These are phyloP conservation scores for Phaeoacremonium minimum DNA, from an alignment of 2,329 filamentous ascomycete genomes.

Conservation along the genomic window DNA sequence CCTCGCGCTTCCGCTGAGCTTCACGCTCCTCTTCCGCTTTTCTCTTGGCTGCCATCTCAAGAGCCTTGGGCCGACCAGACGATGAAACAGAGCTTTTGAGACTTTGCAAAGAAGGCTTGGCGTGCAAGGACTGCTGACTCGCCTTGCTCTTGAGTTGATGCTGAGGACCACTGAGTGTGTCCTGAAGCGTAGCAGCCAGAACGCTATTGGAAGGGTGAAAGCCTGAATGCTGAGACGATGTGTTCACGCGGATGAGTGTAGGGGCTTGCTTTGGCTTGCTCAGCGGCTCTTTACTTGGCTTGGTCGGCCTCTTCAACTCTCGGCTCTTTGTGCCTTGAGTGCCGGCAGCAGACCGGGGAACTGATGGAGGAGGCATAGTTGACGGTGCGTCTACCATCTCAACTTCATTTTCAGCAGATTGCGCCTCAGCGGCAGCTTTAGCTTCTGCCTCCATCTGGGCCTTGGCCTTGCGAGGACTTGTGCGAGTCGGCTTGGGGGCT, in stretches of 20 bases:
- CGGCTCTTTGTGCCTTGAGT: conserved; percentile 43
- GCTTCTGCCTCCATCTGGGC: conserved; percentile 19
- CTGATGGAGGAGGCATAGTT: conserved; percentile 56
- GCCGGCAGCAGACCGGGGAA: conserved; percentile 45
- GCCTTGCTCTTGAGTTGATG: conserved; percentile 57
- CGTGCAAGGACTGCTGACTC: conserved; percentile 62
- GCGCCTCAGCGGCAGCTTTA: conserved; percentile 27
- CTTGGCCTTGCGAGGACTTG: conserved; percentile 48
- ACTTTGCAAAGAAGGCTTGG: conserved; percentile 50
- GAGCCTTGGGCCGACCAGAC: conserved; percentile 62
- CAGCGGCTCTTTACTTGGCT: conserved; percentile 55
- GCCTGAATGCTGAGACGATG: conserved; percentile 57
- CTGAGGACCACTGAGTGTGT: conserved; percentile 38
- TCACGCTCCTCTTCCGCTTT: conserved; percentile 83
- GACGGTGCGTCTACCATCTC: conserved; percentile 55
- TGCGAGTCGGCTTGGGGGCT: conserved; percentile 38
- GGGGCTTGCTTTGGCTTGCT: conserved; percentile 62
- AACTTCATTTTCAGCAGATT: conserved; percentile 34
- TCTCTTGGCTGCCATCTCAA: conserved; percentile 73
- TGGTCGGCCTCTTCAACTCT: conserved; percentile 55
- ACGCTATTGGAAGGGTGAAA: conserved; percentile 55
- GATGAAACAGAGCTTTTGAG: conserved; percentile 64
- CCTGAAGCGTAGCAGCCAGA: conserved; percentile 54
- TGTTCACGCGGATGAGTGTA: conserved; percentile 69
- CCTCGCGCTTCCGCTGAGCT: conserved; percentile 72